Evolutionary conservation across 257 asterid genomes (phyloP).

Genomic region (Paraleonurus japonicus): DNA sequence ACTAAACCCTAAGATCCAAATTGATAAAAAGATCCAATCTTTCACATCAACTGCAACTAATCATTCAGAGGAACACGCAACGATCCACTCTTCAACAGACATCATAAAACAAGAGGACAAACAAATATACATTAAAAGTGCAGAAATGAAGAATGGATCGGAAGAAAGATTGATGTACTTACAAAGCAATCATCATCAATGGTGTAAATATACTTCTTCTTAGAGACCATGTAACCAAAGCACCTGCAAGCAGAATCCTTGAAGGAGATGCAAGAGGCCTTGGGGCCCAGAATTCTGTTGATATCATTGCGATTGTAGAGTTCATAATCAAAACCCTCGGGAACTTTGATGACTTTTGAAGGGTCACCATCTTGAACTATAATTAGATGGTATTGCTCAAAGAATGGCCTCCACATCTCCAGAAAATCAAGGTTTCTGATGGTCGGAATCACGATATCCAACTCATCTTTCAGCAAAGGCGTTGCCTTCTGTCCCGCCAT

Average conservation of each 20-base stretch:
- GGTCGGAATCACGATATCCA: slow-evolving; percentile 75
- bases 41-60: not conserved
- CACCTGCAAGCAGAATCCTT: slow-evolving; percentile 82
- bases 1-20: slow-evolving; percentile 31
- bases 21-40: slow-evolving; percentile 21
- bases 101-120: not conserved
- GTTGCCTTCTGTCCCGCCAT: slow-evolving; percentile 46
- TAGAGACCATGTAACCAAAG: slow-evolving; percentile 80
- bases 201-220: slow-evolving; percentile 78
- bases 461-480: slow-evolving; percentile 68
- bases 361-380: slow-evolving; percentile 87
- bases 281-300: slow-evolving; percentile 77
- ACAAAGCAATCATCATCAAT: slow-evolving; percentile 88
- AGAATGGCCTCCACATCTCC: slow-evolving; percentile 86
- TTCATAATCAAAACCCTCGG: slow-evolving; percentile 71
- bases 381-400: slow-evolving; percentile 69
- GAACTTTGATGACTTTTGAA: slow-evolving; percentile 53
- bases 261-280: slow-evolving; percentile 79
- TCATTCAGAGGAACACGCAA: slow-evolving; percentile 1
- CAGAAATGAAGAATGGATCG: not conserved
- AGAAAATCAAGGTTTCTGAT: slow-evolving; percentile 78
- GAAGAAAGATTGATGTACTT: slow-evolving; percentile 26
- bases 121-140: not conserved
- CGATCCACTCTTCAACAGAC: slow-evolving; percentile 21
- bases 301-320: slow-evolving; percentile 75